Evolutionary conservation across 192 early-diverging fungal genomes (phyloP).

Genomic region (Backusella australiensis): DNA sequence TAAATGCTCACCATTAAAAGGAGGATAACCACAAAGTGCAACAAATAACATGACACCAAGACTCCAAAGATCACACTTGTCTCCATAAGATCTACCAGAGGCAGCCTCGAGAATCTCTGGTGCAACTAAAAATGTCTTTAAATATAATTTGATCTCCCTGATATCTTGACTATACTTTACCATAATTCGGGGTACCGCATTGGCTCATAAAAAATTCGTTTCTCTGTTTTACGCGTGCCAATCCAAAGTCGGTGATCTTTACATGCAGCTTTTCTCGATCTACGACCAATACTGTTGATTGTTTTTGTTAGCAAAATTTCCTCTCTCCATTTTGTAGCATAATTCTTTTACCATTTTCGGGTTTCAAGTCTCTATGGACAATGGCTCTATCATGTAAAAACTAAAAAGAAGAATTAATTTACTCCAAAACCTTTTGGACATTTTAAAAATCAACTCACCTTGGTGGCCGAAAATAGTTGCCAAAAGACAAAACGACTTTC

Average conservation of each 20-base stretch:
- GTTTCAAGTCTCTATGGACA: slow-evolving; percentile 92
- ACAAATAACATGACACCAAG: slow-evolving; percentile 94
- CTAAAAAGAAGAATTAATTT: slow-evolving; percentile 24
- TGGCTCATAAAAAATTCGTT: slow-evolving; percentile 39
- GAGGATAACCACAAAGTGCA: slow-evolving; percentile 87
- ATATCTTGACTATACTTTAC: slow-evolving; percentile 17
- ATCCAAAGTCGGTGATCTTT: slow-evolving; percentile 93
- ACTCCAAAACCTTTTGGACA: too few relatives aligned
- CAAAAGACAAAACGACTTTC: slow-evolving; percentile 77
- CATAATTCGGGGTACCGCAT: slow-evolving; percentile 89
- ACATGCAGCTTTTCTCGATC: slow-evolving; percentile 51
- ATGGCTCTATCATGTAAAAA: slow-evolving; percentile 84
- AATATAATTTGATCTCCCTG: too few relatives aligned
- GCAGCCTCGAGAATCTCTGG: slow-evolving; percentile 4
- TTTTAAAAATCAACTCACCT: slow-evolving; percentile 23
- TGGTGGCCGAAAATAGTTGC: slow-evolving; percentile 76
- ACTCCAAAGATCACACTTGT: slow-evolving; percentile 82
- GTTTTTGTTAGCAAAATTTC: too few relatives aligned
- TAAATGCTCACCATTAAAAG: slow-evolving; percentile 50
- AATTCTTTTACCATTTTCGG: slow-evolving; percentile 49
- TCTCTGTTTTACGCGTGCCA: slow-evolving; percentile 59
- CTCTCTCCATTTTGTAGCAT: too few relatives aligned
- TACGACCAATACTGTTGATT: slow-evolving; percentile 36
- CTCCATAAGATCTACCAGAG: neutral
- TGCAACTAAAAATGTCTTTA: neutral